Evolutionary conservation across 805 yeast genomes (phyloP).

Genomic region (Torulaspora maleeae): DNA sequence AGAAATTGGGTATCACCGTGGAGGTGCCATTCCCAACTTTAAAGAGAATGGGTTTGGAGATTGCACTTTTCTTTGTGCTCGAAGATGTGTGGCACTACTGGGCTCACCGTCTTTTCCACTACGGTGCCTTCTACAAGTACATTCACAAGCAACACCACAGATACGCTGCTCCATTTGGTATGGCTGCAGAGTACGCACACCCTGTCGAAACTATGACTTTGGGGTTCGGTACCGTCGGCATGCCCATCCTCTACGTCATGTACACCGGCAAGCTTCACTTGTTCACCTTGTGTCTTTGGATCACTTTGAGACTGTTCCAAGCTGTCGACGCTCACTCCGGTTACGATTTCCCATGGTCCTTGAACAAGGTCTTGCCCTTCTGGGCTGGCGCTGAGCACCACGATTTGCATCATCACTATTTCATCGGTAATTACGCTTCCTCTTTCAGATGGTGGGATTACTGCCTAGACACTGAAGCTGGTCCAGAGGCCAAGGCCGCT

Average conservation of each 20-base stretch:
- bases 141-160: conserved; percentile 94
- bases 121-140: conserved; percentile 76
- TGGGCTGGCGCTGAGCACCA: conserved; percentile 98
- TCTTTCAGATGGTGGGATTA: conserved; percentile 93
- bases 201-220: conserved; percentile 83
- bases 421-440: conserved; percentile 87
- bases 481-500: conserved; percentile 61
- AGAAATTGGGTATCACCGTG: conserved; percentile 63
- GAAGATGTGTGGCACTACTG: conserved; percentile 96
- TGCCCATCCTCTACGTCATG: conserved; percentile 76
- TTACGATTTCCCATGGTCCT: conserved; percentile 90
- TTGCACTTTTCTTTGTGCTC: conserved; percentile 68
- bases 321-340: conserved; percentile 96
- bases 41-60: conserved; percentile 54
- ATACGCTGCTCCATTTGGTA: conserved; percentile 93
- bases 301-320: conserved; percentile 77
- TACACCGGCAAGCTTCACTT: conserved; percentile 69
- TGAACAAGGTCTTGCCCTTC: conserved; percentile 80
- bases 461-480: conserved; percentile 74
- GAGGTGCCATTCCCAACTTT: conserved; percentile 76
- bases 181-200: conserved; percentile 96
- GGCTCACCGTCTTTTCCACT: conserved; percentile 82
- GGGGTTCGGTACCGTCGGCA: conserved; percentile 91
- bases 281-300: conserved; percentile 80
- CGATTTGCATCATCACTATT: conserved; percentile 90